These are phyloP conservation scores for Parathielavia hyrcaniae DNA, from an alignment of 495 filamentous ascomycete species.

Conservation along the genomic window DNA sequence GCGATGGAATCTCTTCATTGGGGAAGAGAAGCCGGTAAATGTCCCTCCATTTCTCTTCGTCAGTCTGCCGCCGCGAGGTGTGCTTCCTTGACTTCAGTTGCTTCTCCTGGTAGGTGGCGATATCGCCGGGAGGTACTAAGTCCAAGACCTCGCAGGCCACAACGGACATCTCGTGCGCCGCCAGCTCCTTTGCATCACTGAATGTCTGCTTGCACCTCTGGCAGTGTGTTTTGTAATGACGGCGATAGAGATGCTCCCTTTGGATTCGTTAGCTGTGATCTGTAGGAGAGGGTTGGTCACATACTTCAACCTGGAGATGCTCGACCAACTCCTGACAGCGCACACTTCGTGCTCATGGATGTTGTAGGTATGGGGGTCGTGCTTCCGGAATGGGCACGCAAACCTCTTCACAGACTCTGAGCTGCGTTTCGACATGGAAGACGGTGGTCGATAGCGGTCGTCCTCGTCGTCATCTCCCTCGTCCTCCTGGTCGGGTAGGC, in stretches of 20 bases:
- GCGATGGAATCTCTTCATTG: slow-evolving; percentile 27
- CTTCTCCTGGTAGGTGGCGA: slow-evolving; percentile 24
- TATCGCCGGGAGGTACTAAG: slow-evolving; percentile 20
- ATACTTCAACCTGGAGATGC: slow-evolving; percentile 30
- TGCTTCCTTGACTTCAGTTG: slow-evolving; percentile 29
- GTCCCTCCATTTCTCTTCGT: slow-evolving; percentile 31
- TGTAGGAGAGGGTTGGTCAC: not conserved
- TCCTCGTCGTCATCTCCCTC: slow-evolving; percentile 27
- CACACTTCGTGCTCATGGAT: slow-evolving; percentile 26
- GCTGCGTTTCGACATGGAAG: slow-evolving; percentile 20
- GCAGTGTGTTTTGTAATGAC: slow-evolving; percentile 29
- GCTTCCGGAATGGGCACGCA: slow-evolving; percentile 30
- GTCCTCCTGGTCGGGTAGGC: slow-evolving; percentile 12
- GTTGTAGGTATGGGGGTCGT: slow-evolving; percentile 26
- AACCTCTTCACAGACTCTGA: slow-evolving; percentile 16
- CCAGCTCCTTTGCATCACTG: slow-evolving; percentile 17
- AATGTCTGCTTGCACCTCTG: slow-evolving; percentile 29
- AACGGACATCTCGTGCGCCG: slow-evolving; percentile 23
- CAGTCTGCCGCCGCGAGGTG: slow-evolving; percentile 18
- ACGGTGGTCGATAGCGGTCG: slow-evolving; percentile 15
- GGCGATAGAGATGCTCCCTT: slow-evolving; percentile 32
- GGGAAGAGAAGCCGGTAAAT: slow-evolving; percentile 32
- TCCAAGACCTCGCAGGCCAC: slow-evolving; percentile 21
- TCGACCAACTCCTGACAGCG: slow-evolving; percentile 23
- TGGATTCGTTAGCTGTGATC: slow-evolving; percentile 8